Evolutionary conservation across 176 grass and related monocot genomes (phyloP), one percentile per base, ranked within the genome.

Genomic region (Bolboschoenus planiculmis): DNA sequence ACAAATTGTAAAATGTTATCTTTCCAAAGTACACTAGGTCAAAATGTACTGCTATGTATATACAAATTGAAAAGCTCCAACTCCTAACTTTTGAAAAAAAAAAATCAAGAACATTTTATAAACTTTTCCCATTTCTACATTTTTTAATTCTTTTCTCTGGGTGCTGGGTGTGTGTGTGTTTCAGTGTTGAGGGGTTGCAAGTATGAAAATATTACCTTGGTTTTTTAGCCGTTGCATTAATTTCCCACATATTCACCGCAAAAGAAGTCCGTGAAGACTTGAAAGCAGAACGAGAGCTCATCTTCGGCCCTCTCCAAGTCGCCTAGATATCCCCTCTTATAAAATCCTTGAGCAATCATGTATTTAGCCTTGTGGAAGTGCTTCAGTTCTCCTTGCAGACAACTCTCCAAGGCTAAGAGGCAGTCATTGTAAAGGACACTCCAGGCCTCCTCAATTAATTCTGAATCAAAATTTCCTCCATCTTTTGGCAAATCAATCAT

Each of bases 171-270:
- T 42, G 39, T 42, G 39, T 42, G 2, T 42, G 1, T 42, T 42
- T 7, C 8, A 0, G 39, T 0, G 39, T 42, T 42, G 39, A n/a
- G 5, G 39, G 39, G 39, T 42, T 1, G 39, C 39, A 42, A 42
- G 39, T 42, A 7, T 47, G 2, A 47, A 47, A 47, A 47, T 47
- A 47, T 82, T 85, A 89, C 91, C 94, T 93, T 97, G 89, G 89
- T 79, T 97, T 97, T 91, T 89, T 85, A 77, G 87, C 88, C 84
- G 78, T 88, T 18, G 91, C 91, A 88, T 97, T 91, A 79, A 97
- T 94, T 90, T 97, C 94, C 94, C 94, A 97, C 90, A 97, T 93
- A 39, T 94, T 92, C 73, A 94, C 82, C 56, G 94, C 89, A 87
- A 94, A 97, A 55, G 91, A 97, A 83, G 91, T 88, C 55, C 91